Base-by-base conservation (phyloP, 2,329 filamentous ascomycete genomes). In the Aureobasidium sp. region DNA sequence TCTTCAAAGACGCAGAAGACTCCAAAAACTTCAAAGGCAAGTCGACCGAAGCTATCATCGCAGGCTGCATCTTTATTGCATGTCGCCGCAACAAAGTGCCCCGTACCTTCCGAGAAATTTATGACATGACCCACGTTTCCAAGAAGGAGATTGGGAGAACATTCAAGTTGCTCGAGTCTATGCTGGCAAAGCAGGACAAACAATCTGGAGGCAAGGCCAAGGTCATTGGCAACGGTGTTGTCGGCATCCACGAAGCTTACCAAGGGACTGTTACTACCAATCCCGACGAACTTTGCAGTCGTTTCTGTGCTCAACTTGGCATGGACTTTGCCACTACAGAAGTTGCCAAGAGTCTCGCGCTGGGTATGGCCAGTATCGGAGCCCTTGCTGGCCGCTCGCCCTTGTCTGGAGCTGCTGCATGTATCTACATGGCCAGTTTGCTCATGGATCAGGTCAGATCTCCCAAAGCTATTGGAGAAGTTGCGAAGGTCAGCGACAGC, bases 71-170 rank as follows among this genome's bases (percentile, higher is more conserved):
- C 75, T 97, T 99, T 80, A 93, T 99, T 69, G 91, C 94, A 44
- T 97, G 93, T 74, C 91, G 94, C 48, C 91, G 97, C 75, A 89
- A 90, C 71, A 85, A 87, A 65, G 88, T 92, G 34, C 88, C 90
- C 5, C 89, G 94, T 67, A 96, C 91, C 3, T 99, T 99, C 78
- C 86, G 89, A 53, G 95, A 99, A 75, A 94, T 99, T 70, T 95
- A 90, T 77, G 88, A 91, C 64, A 81, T 97, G 73, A 99, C 94
- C 9, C 90, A 90, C 68, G 93, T 99, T 32, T 87, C 88, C 64
- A 97, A 97, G 80, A 97, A 97, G 78, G 95, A 99, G 72, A 96
- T 99, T 66, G 94, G 94, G 26, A 83, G 92, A 63, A 93, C 93
- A 27, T 99, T 97, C 83, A 99, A 99, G 79, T 81, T 86, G 63